Evolutionary conservation across 768 basidiomycete species (phyloP), one percentile per base, ranked within the genome.

Genomic region (Termitomyces titanicus): DNA sequence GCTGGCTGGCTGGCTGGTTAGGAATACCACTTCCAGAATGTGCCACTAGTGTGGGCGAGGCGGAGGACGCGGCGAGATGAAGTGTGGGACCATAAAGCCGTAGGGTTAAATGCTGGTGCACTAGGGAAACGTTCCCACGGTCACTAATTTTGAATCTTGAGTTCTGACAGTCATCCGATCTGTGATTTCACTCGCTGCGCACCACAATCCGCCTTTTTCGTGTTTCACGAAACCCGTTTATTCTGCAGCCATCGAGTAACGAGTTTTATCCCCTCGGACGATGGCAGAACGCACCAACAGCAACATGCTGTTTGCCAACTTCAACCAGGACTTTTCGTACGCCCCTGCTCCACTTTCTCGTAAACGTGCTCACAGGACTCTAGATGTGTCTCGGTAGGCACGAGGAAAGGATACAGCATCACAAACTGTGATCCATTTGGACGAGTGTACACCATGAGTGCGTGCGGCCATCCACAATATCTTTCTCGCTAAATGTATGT

Each of bases 381-480:
- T 54, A 86, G 90, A 60, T 98, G 95, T 68, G 84, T 98, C 56
- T 94, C 94, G 3, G 90, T 98, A 17, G 97, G 96, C 0, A 96
- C 96, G 34, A 84, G 90, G 60, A 94, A 89, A 69, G 97, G 97
- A 1, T 99, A 98, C 67, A 91, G 88, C 63, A 96, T 99, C 70
- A 93, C 93, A 39, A 99, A 99, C 65, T 97, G 94, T 68, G 97
- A 98, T 67, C 97, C 97, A 48, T 99, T 94, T 67, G 97, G 96
- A 34, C 79, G 92, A 61, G 95, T 99, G 8, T 96, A 95, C 64
- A 93, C 92, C 6, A 89, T 88, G 83, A 94, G 94, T 95, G 68
- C 68, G 92, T 80, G 39, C 20, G n/a, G n/a, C n/a, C n/a, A n/a
- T n/a, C n/a, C n/a, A n/a, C n/a, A n/a, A n/a, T n/a, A 17, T 17